A percentile compares a stretch with the other conserved stretches of the same genome.
Conservation (phyloP, 306 rosid genomes). For the Neltuma alba region DNA sequence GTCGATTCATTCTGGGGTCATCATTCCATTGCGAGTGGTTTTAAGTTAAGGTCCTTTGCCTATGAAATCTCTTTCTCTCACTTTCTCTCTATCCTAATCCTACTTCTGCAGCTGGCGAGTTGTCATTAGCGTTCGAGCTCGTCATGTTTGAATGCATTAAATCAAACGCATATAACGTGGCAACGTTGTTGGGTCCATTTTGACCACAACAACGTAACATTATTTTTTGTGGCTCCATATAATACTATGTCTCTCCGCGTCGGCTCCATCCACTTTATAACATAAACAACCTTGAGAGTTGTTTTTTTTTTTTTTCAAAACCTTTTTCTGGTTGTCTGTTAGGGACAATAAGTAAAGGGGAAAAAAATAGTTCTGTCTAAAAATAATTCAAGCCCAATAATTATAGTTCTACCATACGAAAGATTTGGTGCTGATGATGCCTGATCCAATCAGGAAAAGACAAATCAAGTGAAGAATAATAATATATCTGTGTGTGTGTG, state of each 20-base stretch:
- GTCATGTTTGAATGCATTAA: conserved; percentile 8
- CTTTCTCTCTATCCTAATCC: not conserved
- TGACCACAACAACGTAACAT: not conserved
- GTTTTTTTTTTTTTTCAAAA: no score
- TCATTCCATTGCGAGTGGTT: not conserved
- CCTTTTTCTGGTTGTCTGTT: not conserved
- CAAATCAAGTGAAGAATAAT: not conserved
- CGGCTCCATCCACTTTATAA: not conserved
- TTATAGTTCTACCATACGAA: not conserved
- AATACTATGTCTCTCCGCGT: not conserved
- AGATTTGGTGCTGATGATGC: not conserved
- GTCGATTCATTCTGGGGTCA: not conserved
- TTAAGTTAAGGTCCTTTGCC: conserved; percentile 11
- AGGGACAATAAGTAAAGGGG: not conserved
- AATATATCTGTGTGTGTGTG: not conserved
- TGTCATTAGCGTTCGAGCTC: no score
- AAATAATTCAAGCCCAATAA: not conserved
- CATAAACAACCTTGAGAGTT: not conserved
- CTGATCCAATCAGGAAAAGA: not conserved
- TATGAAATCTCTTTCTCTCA: not conserved
- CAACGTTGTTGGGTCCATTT: conserved; percentile 6
- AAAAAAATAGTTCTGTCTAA: not conserved
- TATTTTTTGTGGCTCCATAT: not conserved
- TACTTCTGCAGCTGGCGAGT: not conserved
- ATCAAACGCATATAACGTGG: not conserved